Evolutionary conservation across 768 basidiomycete species (phyloP), one percentile per base, ranked within the genome.

Genomic region (Collybia mongolica): DNA sequence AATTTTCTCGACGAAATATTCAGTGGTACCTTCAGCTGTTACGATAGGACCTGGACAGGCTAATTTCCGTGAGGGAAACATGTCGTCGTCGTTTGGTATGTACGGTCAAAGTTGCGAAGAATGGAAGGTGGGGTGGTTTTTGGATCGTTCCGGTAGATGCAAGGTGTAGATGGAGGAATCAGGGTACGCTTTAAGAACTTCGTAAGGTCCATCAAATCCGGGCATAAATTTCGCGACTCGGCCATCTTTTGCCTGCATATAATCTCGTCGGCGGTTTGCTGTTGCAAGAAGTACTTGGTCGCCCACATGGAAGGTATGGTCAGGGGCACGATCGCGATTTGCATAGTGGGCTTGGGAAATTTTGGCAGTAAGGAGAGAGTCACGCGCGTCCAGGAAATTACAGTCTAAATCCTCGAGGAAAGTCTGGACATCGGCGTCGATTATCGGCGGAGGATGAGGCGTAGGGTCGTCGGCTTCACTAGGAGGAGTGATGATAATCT

Each of bases 221-320:
- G 67, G 67, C 61, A 77, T 69, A 42, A 73, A 74, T 39, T 76
- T 76, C 0, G 70, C 68, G 0, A 65, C 64, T 0, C 60, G 58
- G 3, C 58, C 56, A 2, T 59, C 55, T 1, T 60, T 61, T 7
- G 35, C 39, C 0, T 50, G 20, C 23, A 57, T 58, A 45, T 65
- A 72, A 1, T 65, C 51, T 3, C 47, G 44, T 0, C 56, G 15
- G 0, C 58, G 51, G 22, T 71, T 42, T 1, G 56, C 44, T 0
- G 66, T 72, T 0, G 60, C 60, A 1, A 74, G 52, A 43, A 69
- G 47, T 1, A 75, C 68, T 0, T 12, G 38, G 22, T 72, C 61
- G 48, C 48, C 24, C 39, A 42, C 22, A 5, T 1, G n/a, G 5
- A 22, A n/a, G 15, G 20, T 20, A 7, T 15, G 23, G n/a, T 3